Conservation (phyloP, 164 flowering plant species). For the Stephania japonica region DNA sequence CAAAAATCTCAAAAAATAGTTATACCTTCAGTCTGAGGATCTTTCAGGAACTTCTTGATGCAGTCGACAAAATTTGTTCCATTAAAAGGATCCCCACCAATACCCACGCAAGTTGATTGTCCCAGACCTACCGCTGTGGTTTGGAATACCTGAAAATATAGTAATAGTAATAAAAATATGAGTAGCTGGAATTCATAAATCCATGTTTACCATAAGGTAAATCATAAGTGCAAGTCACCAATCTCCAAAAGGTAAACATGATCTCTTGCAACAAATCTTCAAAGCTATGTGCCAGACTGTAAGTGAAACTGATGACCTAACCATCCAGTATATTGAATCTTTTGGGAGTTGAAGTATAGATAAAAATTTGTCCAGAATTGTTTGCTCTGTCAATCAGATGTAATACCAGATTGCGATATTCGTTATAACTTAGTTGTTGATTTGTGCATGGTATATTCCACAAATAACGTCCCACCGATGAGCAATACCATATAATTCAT, state of each 20-base stretch:
- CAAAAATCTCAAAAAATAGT: neutral
- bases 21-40: slow-evolving; percentile 98
- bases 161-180: neutral
- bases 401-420: neutral
- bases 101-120: slow-evolving; percentile 96
- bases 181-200: neutral
- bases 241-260: neutral
- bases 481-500: neutral
- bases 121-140: slow-evolving; percentile 98
- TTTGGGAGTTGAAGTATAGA: neutral
- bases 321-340: neutral
- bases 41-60: slow-evolving; percentile 68
- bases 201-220: neutral
- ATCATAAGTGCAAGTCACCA: neutral
- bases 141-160: slow-evolving; percentile 73
- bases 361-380: neutral
- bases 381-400: neutral
- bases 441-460: neutral
- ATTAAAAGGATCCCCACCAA: slow-evolving; percentile 98
- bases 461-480: neutral
- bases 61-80: slow-evolving; percentile 98
- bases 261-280: neutral
- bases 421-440: neutral
- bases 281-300: neutral
- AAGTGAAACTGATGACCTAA: neutral